Base-by-base conservation (phyloP, 305 asterid species). In the Fraxinus baroniana region DNA sequence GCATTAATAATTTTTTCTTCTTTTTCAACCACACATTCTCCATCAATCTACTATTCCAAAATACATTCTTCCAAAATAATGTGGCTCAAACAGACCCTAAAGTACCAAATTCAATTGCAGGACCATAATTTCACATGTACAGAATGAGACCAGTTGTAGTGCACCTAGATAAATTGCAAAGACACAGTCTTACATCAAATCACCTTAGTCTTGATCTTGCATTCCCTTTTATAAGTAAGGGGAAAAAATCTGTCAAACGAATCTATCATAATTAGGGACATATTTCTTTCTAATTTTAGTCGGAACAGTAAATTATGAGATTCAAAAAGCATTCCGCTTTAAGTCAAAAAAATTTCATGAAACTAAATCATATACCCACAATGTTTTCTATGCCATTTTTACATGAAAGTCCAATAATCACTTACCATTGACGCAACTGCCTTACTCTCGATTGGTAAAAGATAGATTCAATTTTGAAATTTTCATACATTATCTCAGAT, bases 91-190 rank as follows among this genome's bases (percentile, higher is more conserved):
- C n/a, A n/a, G n/a, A n/a, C n/a, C n/a, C n/a, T n/a, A 85, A 78
- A 84, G 88, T 83, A 60, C 89, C 90, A 80, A 90, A 90, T 2
- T 91, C 93, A 79, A 90, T 81, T 28, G 79, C 85, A 33, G 83
- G 84, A 49, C 57, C 79, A 81, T 18, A 86, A 82, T 4, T 88
- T 87, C 85, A 83, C 88, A 13, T 86, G 91, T 81, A 90, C 87
- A 87, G 81, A 75, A 90, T 0, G 93, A 85, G 49, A 88, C 89
- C 85, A 90, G 91, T 90, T 2, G 91, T 90, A 80, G 91, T 88
- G 85, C 80, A 84, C 15, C 1, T 41, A 9, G 49, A 41, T 7
- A 39, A 7, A 39, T 39, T 39, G 46, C 46, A 39, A 39, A 39
- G 8, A 39, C 46, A 0, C 8, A 9, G 2, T 39, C 46, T 39